Base-by-base conservation (phyloP, 2,329 filamentous ascomycete genomes). In the Septoria petroselini region DNA sequence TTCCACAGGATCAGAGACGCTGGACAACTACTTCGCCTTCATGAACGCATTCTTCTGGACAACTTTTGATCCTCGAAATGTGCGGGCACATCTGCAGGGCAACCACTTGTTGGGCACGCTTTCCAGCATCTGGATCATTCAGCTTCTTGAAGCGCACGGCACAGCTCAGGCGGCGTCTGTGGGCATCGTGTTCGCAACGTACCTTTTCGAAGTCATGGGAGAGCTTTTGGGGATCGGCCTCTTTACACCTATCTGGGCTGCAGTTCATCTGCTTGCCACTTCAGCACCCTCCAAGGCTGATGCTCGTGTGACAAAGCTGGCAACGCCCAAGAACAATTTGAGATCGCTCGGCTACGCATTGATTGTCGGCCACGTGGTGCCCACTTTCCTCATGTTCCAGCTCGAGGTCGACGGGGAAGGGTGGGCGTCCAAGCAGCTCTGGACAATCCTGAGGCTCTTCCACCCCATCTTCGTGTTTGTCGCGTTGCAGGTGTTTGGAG, bases 21-120 rank as follows among this genome's bases (percentile, higher is more conserved):
- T 60, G 3, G 58, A 60, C 21, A 59, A 56, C 43, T 60, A 59
- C 43, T 49, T 60, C 23, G 50, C 52, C 8, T 60, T 60, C 47
- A 60, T 60, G 58, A 37, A 33, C 3, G 50, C 53, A 2, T 60
- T 60, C 48, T 60, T 60, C 50, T 56, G 41, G 35, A 35, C 49
- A 8, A 46, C 52, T 8, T 42, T 55, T 9, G 58, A 60, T 17
- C 8, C 56, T 9, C 21, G 53, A 23, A 60, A 60, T 43, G 52
- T 58, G 2, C 45, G 53, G 2, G 57, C 54, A 12, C 58, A 59
- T 46, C 38, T 53, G 30, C 50, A 55, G 27, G 58, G 55, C 12
- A 57, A 60, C 19, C 52, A 57, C 23, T 44, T 60, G 2, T 34
- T 59, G 4, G 58, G 58, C 35, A 59, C 57, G 1, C 43, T 60